These are phyloP conservation scores for Coelastrella sp. DNA, from an alignment of 139 green algal species.

Conservation along the genomic window DNA sequence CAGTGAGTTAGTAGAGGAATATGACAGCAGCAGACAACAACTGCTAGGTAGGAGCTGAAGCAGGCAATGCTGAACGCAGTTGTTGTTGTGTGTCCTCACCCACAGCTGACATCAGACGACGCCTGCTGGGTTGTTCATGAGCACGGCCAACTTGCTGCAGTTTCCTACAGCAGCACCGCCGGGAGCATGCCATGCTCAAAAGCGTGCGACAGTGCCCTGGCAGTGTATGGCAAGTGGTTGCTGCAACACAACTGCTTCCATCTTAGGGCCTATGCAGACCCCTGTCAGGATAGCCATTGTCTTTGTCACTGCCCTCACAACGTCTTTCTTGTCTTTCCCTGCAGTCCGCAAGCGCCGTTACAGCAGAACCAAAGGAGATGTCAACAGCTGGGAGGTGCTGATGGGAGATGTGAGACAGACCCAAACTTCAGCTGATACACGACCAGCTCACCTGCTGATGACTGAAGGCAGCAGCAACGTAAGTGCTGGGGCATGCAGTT, in stretches of 20 bases:
- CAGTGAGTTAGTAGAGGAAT: conserved; percentile 5
- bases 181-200: too few relatives aligned
- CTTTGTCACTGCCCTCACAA: not conserved
- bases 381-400: not conserved
- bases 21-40: not conserved
- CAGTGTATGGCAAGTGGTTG: too few relatives aligned
- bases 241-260: too few relatives aligned
- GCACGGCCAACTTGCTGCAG: too few relatives aligned
- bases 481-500: not conserved
- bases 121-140: too few relatives aligned
- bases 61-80: too few relatives aligned
- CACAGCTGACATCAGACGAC: too few relatives aligned
- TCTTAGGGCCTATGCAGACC: too few relatives aligned
- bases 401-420: not conserved
- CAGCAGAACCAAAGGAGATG: not conserved
- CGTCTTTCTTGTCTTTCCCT: not conserved
- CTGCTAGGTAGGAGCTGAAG: not conserved
- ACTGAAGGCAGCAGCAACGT: not conserved
- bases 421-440: not conserved
- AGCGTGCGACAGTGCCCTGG: too few relatives aligned
- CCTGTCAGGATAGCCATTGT: not conserved
- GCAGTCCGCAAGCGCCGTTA: not conserved
- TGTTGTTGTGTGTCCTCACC: too few relatives aligned
- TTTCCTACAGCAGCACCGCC: too few relatives aligned
- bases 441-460: not conserved